phyloP scores from a whole-genome alignment of 345 rosid genomes.

The Dipteronia sinensis region DNA sequence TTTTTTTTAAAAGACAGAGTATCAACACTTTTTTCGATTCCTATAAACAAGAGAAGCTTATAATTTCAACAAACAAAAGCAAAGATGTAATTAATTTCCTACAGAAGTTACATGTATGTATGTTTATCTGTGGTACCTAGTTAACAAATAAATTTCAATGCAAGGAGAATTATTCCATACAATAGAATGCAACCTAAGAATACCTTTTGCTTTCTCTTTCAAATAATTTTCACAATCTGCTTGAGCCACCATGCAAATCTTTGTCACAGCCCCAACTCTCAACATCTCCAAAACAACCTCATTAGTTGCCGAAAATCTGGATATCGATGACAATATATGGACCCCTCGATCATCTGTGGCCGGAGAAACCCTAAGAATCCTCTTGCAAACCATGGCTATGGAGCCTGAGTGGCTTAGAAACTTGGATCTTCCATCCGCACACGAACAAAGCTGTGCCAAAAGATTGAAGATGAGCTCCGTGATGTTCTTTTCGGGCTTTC shows the following conservation, averaged over 20 bases:
- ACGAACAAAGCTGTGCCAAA: conserved; percentile 42
- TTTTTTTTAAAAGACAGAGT: too few relatives aligned
- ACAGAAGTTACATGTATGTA: neutral
- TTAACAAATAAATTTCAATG: conserved; percentile 50
- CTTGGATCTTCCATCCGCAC: conserved; percentile 51
- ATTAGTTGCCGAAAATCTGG: conserved; percentile 34
- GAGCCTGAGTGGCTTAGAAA: conserved; percentile 47
- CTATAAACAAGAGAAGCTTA: too few relatives aligned
- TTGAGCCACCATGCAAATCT: conserved; percentile 63
- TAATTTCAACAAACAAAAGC: too few relatives aligned
- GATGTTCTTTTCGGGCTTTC: conserved; percentile 41
- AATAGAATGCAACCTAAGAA: conserved; percentile 46
- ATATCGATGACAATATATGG: conserved; percentile 35
- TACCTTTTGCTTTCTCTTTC: conserved; percentile 47
- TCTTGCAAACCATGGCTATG: conserved; percentile 51
- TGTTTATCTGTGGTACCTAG: conserved; percentile 32
- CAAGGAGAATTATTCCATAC: conserved; percentile 68
- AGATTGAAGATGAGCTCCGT: conserved; percentile 50
- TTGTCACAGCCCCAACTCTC: conserved; percentile 60
- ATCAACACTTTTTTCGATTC: neutral
- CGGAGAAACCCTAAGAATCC: conserved; percentile 53
- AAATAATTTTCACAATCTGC: conserved; percentile 45
- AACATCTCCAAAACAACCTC: conserved; percentile 54
- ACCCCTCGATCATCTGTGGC: conserved; percentile 50
- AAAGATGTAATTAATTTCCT: too few relatives aligned